Evolutionary conservation across 441 rosid species (phyloP).

Genomic region (Daphne laureola): DNA sequence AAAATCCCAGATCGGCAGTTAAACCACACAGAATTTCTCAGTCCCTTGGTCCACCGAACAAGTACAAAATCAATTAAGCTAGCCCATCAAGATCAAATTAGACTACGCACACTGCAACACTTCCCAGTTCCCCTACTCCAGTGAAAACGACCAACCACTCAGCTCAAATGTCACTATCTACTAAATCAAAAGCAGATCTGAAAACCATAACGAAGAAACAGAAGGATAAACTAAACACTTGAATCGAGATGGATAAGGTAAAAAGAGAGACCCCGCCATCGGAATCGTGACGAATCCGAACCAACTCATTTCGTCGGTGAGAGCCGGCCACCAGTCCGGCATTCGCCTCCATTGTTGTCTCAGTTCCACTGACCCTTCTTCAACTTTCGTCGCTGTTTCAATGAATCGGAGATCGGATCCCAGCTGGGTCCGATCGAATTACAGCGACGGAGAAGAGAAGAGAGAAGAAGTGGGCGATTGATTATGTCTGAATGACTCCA

Average conservation of each 20-base stretch:
- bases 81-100: background rate
- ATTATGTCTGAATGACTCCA: conserved; percentile 16
- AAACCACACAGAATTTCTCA: no score
- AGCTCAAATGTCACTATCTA: conserved; percentile 16
- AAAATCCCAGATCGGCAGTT: no score
- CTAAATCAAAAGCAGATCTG: conserved; percentile 31
- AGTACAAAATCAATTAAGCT: background rate
- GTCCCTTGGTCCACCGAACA: no score
- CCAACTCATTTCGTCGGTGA: conserved; percentile 84
- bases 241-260: conserved; percentile 4
- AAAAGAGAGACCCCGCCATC: conserved; percentile 72
- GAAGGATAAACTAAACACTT: background rate
- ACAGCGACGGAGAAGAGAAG: conserved; percentile 1
- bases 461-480: background rate
- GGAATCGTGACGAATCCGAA: conserved; percentile 89
- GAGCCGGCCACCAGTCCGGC: conserved; percentile 95
- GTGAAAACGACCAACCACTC: conserved; percentile 5
- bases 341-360: conserved; percentile 66
- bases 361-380: background rate
- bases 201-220: conserved; percentile 7
- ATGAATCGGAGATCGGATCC: conserved; percentile 15
- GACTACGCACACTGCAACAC: background rate
- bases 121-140: conserved; percentile 1
- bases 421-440: background rate
- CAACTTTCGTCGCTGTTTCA: background rate